phyloP scores from a whole-genome alignment of 2,329 filamentous ascomycete genomes.

The Aspergillus pseudoterreus region DNA sequence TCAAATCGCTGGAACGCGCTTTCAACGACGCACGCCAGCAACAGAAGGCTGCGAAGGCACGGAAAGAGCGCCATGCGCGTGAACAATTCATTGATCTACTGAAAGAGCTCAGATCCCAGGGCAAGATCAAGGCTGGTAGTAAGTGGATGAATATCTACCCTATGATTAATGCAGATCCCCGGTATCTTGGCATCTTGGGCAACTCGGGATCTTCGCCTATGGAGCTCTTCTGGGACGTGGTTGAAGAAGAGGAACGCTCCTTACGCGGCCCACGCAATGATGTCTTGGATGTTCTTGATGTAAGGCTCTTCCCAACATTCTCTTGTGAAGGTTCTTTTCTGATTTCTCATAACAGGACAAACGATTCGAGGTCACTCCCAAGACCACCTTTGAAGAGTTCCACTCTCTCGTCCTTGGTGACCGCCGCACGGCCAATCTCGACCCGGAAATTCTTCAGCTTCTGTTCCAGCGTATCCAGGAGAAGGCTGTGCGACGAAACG shows the following conservation, averaged over 20 bases:
- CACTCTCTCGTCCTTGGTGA: constrained; percentile 76
- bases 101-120: constrained; percentile 66
- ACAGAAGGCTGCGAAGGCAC: constrained; percentile 74
- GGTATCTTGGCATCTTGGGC: constrained; percentile 79
- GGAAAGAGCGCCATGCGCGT: constrained; percentile 80
- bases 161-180: constrained; percentile 71
- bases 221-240: constrained; percentile 91
- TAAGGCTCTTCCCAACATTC: constrained; percentile 43
- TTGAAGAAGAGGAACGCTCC: constrained; percentile 91
- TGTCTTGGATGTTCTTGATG: constrained; percentile 83
- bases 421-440: constrained; percentile 81
- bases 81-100: constrained; percentile 76
- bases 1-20: constrained; percentile 83
- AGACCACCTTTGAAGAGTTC: constrained; percentile 88
- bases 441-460: constrained; percentile 70
- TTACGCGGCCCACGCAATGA: constrained; percentile 76
- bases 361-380: constrained; percentile 82
- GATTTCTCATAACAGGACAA: constrained; percentile 62
- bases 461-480: constrained; percentile 87
- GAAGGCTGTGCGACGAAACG: constrained; percentile 75
- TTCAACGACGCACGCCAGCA: constrained; percentile 90
- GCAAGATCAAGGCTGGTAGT: constrained; percentile 81
- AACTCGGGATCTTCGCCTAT: constrained; percentile 80
- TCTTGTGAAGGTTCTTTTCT: constrained; percentile 24
- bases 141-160: constrained; percentile 85